Percentiles rank a stretch among this genome's conserved stretches.
Evolutionary conservation across 176 grass and related monocot genomes (phyloP).

Genomic region (Aegilops tauschii): DNA sequence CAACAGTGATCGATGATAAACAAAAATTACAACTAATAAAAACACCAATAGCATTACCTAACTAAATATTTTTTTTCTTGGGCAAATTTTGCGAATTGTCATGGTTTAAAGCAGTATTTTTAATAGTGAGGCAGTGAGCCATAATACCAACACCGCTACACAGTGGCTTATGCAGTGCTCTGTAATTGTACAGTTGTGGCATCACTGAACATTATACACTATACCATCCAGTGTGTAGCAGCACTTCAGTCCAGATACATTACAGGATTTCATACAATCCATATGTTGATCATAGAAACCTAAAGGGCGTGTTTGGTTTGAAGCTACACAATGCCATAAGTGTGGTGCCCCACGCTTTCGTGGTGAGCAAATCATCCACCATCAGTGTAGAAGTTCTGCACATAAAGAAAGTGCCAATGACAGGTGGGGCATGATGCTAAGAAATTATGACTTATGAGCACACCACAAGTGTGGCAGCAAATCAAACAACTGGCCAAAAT

Average conservation of each 20-base stretch:
- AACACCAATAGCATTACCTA: background rate
- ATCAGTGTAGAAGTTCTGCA: background rate
- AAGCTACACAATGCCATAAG: background rate
- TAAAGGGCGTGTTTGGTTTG: background rate
- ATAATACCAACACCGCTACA: background rate
- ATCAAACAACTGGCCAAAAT: background rate
- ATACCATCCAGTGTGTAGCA: background rate
- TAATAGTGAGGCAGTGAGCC: background rate
- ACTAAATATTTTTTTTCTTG: background rate
- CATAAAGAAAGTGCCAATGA: background rate
- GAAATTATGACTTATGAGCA: background rate
- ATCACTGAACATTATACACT: background rate
- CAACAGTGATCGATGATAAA: conserved; percentile 1
- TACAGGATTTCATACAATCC: background rate
- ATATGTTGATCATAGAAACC: background rate
- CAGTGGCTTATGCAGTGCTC: background rate
- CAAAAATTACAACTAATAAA: background rate
- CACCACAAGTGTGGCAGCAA: background rate
- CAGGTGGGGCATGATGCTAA: background rate
- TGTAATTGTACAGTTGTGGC: background rate
- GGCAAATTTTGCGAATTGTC: background rate
- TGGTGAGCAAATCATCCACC: background rate
- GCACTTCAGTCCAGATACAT: background rate
- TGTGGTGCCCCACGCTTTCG: background rate
- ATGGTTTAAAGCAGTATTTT: background rate